A percentile compares a stretch with the other conserved stretches of the same genome.
Conservation (phyloP, 2,329 filamentous ascomycete species). For the Botryosphaeria dothidea region DNA sequence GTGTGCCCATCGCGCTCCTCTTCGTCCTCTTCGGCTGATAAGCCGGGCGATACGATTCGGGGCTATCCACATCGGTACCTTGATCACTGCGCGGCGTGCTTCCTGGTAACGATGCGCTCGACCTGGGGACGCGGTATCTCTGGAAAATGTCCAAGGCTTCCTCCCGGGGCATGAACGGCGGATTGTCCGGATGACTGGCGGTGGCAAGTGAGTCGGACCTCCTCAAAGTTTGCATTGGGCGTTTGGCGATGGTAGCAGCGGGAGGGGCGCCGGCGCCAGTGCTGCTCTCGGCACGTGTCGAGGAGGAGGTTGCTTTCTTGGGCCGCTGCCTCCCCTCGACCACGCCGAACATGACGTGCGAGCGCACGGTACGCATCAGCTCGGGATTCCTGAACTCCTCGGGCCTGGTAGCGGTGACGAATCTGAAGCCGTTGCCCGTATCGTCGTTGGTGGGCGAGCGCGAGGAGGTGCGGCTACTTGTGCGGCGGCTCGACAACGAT, state of each 20-base stretch:
- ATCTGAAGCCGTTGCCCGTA: conserved; percentile 26
- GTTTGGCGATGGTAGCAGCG: background rate
- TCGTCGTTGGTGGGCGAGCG: conserved; percentile 11
- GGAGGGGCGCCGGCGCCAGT: background rate
- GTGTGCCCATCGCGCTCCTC: background rate
- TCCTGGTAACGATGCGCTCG: background rate
- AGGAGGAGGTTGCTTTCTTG: background rate
- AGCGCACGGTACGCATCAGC: conserved; percentile 36
- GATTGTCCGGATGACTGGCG: conserved; percentile 13
- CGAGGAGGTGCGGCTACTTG: conserved; percentile 8
- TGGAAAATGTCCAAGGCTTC: conserved; percentile 12
- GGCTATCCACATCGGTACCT: conserved; percentile 8
- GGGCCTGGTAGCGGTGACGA: conserved; percentile 35
- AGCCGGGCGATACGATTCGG: conserved; percentile 5
- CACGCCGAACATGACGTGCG: conserved; percentile 36
- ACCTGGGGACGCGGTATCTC: conserved; percentile 5
- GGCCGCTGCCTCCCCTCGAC: conserved; percentile 28
- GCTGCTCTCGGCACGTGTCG: conserved; percentile 7
- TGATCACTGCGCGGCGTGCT: conserved; percentile 11
- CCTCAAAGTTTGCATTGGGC: background rate
- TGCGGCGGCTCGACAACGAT: background rate
- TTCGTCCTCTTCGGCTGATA: background rate
- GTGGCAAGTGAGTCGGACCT: background rate
- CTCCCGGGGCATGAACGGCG: background rate
- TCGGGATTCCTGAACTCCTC: conserved; percentile 33